Conservation (phyloP, 306 rosid genomes). For the Lotus japonicus region DNA sequence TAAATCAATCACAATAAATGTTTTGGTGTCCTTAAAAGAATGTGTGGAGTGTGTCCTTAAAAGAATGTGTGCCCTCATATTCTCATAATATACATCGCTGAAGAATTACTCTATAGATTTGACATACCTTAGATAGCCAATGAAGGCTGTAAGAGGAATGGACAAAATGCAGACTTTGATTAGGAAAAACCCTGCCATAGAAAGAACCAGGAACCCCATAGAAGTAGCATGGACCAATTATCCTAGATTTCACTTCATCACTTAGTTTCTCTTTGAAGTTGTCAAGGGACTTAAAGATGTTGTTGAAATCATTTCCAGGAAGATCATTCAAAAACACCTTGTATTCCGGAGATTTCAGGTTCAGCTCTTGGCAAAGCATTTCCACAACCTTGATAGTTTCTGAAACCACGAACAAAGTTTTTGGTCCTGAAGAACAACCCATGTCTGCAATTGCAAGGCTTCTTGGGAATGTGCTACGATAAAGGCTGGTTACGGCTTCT, state of each 20-base stretch:
- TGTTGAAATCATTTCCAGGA: constrained; percentile 43
- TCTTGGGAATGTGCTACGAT: background rate
- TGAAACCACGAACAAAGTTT: constrained; percentile 30
- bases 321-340: constrained; percentile 38
- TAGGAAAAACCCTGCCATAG: constrained; percentile 41
- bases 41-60: no score
- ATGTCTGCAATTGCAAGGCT: constrained; percentile 40
- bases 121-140: constrained; percentile 33
- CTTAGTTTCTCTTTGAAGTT: constrained; percentile 23
- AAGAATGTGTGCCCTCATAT: no score
- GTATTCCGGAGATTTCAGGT: constrained; percentile 21
- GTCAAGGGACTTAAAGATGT: constrained; percentile 31
- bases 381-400: constrained; percentile 29
- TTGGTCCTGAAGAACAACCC: constrained; percentile 59
- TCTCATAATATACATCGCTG: no score
- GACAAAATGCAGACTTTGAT: constrained; percentile 28
- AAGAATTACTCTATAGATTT: no score
- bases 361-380: constrained; percentile 5
- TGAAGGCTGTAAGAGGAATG: constrained; percentile 40
- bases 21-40: no score
- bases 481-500: constrained; percentile 31
- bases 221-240: constrained; percentile 33
- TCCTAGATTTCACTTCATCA: background rate
- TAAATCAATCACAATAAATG: no score
- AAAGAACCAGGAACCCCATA: constrained; percentile 49